These are phyloP conservation scores for Botrytis sinoallii DNA, from an alignment of 2,329 filamentous ascomycete genomes.

Conservation along the genomic window DNA sequence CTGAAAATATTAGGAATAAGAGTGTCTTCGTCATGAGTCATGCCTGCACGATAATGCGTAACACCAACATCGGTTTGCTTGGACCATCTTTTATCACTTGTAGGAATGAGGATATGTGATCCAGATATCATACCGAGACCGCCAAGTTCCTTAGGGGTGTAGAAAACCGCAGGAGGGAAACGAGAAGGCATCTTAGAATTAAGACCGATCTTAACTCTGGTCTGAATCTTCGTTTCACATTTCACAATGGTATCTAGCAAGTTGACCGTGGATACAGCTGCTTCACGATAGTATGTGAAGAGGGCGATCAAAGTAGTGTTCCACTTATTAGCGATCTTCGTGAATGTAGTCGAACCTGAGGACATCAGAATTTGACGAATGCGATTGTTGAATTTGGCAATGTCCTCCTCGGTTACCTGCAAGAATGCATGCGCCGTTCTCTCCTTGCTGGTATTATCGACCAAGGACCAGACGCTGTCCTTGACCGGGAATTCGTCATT, in stretches of 20 bases:
- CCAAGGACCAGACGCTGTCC: conserved; percentile 96
- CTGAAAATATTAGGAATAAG: conserved; percentile 98
- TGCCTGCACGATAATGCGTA: conserved; percentile 93
- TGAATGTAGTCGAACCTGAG: conserved; percentile 98
- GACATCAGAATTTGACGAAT: conserved; percentile 99
- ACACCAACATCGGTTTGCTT: conserved; percentile 98
- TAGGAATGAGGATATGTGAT: conserved; percentile 94
- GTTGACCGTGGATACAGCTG: conserved; percentile 91
- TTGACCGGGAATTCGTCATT: conserved; percentile 97
- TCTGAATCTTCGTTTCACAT: conserved; percentile 99
- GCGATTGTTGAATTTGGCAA: conserved; percentile 98
- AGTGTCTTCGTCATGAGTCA: conserved; percentile 98
- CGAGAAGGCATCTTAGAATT: conserved; percentile 99
- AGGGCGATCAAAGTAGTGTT: conserved; percentile 95
- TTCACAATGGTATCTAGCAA: conserved; percentile 97
- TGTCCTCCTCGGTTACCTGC: conserved; percentile 96
- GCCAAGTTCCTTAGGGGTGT: conserved; percentile 96
- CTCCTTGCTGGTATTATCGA: conserved; percentile 95
- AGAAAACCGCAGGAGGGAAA: conserved; percentile 97
- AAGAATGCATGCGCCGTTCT: conserved; percentile 96
- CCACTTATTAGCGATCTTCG: conserved; percentile 99
- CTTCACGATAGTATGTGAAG: conserved; percentile 98
- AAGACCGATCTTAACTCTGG: conserved; percentile 94
- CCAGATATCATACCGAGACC: conserved; percentile 98
- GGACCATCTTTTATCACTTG: conserved; percentile 96